These are phyloP conservation scores for Hordeum marinum DNA, from an alignment of 176 grass and related monocot species.

Conservation along the genomic window DNA sequence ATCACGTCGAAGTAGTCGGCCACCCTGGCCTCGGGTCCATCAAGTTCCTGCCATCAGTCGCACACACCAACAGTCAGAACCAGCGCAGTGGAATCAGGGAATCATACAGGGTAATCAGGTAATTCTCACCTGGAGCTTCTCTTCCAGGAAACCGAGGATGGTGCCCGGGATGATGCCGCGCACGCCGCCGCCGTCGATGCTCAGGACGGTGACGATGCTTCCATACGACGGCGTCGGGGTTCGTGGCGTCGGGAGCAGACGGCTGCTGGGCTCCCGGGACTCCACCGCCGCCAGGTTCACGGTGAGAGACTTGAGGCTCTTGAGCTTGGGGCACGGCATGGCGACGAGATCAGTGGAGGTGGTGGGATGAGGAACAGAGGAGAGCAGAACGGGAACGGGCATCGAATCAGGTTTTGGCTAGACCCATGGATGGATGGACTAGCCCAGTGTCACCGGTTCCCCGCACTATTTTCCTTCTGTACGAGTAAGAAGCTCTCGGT, in stretches of 20 bases:
- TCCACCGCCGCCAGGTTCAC: not conserved
- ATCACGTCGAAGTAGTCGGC: conserved; percentile 81
- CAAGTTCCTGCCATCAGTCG: not conserved
- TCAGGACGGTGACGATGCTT: conserved; percentile 32
- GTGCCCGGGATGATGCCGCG: conserved; percentile 52
- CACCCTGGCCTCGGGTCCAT: not conserved
- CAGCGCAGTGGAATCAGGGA: too few species aligned
- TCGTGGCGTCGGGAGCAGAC: not conserved
- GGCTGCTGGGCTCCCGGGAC: not conserved
- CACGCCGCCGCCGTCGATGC: conserved; percentile 49
- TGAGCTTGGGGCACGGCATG: too few species aligned
- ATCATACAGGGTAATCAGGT: too few species aligned
- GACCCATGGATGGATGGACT: too few species aligned
- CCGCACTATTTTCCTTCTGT: too few species aligned
- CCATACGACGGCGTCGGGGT: conserved; percentile 15
- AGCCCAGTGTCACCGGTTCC: too few species aligned
- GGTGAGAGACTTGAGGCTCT: not conserved
- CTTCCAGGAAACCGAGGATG: conserved; percentile 42
- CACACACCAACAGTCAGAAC: too few species aligned
- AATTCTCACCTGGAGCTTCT: conserved; percentile 31
- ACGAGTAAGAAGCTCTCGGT: too few species aligned
- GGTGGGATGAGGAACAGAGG: too few species aligned
- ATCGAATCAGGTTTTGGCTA: too few species aligned
- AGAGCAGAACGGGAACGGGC: too few species aligned
- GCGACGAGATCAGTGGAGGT: too few species aligned